A percentile compares a stretch with the other conserved stretches of the same genome.
Conservation (phyloP, 73 alveolate species). For the Paramecium pentaurelia region DNA sequence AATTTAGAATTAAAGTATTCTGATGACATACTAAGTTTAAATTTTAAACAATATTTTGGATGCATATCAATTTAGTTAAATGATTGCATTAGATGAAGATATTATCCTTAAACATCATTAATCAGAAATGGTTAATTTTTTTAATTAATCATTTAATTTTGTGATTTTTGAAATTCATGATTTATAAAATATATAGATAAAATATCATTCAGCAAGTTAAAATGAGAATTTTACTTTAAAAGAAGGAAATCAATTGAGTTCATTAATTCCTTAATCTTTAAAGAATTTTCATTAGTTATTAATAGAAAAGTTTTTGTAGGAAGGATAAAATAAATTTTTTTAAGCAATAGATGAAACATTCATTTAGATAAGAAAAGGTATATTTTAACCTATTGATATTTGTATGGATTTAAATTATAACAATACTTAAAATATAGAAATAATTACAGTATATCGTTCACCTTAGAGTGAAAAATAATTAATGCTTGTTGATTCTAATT, state of each 20-base stretch:
- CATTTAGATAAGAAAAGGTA: not conserved
- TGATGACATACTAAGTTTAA: not conserved
- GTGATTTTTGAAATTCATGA: not conserved
- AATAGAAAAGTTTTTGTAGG: not conserved
- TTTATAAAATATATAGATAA: not conserved
- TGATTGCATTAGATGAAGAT: not conserved
- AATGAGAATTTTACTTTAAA: not conserved
- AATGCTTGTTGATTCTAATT: not conserved
- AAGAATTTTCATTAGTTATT: not conserved
- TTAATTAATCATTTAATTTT: not conserved
- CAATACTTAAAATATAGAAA: not conserved
- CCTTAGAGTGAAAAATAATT: not conserved
- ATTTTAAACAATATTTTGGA: not conserved
- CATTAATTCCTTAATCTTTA: not conserved
- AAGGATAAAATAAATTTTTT: slow-evolving; percentile 1
- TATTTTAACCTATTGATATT: not conserved
- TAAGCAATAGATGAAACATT: not conserved
- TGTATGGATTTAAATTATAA: slow-evolving; percentile 22
- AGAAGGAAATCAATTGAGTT: not conserved
- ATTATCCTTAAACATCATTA: not conserved
- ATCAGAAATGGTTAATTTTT: slow-evolving; percentile 8
- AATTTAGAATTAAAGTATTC: not conserved
- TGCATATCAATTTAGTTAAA: not conserved
- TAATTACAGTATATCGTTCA: not conserved
- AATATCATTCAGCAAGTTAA: not conserved